phyloP scores from a whole-genome alignment of 257 asterid genomes.

The Salvia rosmarinus region DNA sequence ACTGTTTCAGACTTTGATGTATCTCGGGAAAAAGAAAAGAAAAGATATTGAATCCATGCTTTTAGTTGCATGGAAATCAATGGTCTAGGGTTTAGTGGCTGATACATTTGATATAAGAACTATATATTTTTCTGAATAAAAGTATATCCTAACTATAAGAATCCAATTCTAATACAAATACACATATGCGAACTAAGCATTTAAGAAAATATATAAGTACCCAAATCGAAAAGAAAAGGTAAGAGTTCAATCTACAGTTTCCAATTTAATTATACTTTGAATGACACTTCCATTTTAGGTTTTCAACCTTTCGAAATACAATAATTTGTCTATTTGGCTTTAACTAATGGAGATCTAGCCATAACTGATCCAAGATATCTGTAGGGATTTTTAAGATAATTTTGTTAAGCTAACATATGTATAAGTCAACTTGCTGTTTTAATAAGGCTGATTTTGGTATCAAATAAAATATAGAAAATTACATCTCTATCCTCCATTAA shows the following conservation, averaged over 20 bases:
- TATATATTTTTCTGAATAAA: neutral
- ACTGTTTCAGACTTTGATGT: too few relatives aligned
- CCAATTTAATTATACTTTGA: neutral
- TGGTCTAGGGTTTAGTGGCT: too few relatives aligned
- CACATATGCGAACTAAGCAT: too few relatives aligned
- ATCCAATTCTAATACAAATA: too few relatives aligned
- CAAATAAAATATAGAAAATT: too few relatives aligned
- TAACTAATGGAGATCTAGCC: neutral
- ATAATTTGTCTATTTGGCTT: neutral
- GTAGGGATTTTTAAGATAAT: neutral
- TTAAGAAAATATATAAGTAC: neutral
- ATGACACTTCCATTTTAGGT: constrained; percentile 11
- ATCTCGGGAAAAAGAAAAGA: too few relatives aligned
- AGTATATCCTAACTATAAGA: too few relatives aligned
- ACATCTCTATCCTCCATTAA: too few relatives aligned
- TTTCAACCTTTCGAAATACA: neutral
- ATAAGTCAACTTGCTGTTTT: neutral
- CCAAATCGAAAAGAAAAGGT: neutral
- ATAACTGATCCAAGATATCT: neutral
- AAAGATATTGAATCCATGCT: too few relatives aligned
- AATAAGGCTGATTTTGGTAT: neutral
- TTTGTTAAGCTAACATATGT: neutral
- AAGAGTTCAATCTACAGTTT: neutral
- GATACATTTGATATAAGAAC: too few relatives aligned
- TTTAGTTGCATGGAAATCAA: too few relatives aligned